Evolutionary conservation across 1,139 yeast genomes (phyloP), one percentile per base, ranked within the genome.

Genomic region (Wickerhamomyces sp.): DNA sequence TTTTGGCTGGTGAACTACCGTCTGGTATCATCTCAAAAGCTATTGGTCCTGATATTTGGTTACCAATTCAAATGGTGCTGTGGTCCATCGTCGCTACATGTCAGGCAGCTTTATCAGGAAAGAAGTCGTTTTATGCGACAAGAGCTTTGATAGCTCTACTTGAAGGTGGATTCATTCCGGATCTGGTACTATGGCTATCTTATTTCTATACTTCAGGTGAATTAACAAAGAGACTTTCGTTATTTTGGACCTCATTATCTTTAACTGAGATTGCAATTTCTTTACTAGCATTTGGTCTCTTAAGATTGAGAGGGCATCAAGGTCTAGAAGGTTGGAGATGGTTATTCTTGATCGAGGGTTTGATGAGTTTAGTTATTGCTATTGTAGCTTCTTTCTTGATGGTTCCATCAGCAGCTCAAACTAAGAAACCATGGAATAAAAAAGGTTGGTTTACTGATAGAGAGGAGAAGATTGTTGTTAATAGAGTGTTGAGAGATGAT

Each of bases 361-460:
- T 69, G 1, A 54, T 77, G 42, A 77, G 84, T 0, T 60, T 79
- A 4, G 27, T 62, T 6, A 69, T 81, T 50, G 85, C 85, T 0
- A 36, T 78, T 40, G 53, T 66, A 8, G 64, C 80, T 1, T 76
- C 69, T 49, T 75, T 73, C 54, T 61, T 71, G 53, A 75, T 80
- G 80, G 79, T 78, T 29, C 76, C 84, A 2, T 72, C 80, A 6
- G 77, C 78, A 0, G 72, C 68, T 2, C 78, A 74, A 53, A 74
- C 81, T 9, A 75, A 58, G 34, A 55, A 65, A 15, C 64, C 71
- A 66, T 66, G 67, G 49, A 66, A 75, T 29, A 73, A 72, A 13
- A 75, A 78, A 38, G 85, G 85, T 18, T 80, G 84, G 81, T 81
- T 73, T 53, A 71, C 74, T 10, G 80, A 73, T 5, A 64, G 80